phyloP scores from a whole-genome alignment of 2,329 filamentous ascomycete genomes.

The Neofusicoccum cordaticola region DNA sequence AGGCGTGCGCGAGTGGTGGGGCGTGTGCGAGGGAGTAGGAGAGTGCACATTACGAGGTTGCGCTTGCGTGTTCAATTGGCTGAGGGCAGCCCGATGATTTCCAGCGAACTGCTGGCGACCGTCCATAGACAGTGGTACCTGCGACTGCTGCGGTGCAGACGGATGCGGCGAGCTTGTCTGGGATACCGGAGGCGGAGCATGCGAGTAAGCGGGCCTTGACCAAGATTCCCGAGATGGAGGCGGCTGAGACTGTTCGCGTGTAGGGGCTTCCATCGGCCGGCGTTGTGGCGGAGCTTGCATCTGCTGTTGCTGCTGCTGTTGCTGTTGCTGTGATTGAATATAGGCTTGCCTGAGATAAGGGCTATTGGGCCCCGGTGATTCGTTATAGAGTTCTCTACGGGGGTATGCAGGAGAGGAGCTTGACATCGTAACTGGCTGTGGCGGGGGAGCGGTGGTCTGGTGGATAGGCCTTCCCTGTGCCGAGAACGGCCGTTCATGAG shows the following conservation, averaged over 20 bases:
- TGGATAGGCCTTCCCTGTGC: slow-evolving; percentile 11
- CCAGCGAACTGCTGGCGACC: neutral
- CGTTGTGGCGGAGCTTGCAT: slow-evolving; percentile 11
- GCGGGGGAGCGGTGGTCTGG: slow-evolving; percentile 6
- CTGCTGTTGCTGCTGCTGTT: neutral
- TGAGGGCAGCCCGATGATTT: slow-evolving; percentile 9
- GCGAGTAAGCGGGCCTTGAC: slow-evolving; percentile 4
- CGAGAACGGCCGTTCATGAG: slow-evolving; percentile 10
- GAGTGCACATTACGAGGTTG: slow-evolving; percentile 11
- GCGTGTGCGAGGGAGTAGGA: slow-evolving; percentile 12
- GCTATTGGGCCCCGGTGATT: slow-evolving; percentile 3
- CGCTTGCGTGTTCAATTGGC: slow-evolving; percentile 14
- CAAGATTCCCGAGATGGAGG: slow-evolving; percentile 6
- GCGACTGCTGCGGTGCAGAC: neutral
- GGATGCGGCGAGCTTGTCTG: slow-evolving; percentile 14
- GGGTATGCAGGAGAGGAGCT: slow-evolving; percentile 11
- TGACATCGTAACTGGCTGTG: neutral
- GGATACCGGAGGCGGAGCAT: neutral
- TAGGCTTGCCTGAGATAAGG: slow-evolving; percentile 8
- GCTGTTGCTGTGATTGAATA: neutral
- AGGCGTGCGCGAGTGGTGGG: slow-evolving; percentile 12
- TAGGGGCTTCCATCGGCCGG: neutral
- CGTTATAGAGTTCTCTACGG: neutral
- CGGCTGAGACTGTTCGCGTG: slow-evolving; percentile 13
- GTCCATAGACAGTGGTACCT: neutral